A percentile compares a stretch with the other conserved stretches of the same genome.
Conservation (phyloP, 495 filamentous ascomycete species). For the Aspergillus carlsbadensis region DNA sequence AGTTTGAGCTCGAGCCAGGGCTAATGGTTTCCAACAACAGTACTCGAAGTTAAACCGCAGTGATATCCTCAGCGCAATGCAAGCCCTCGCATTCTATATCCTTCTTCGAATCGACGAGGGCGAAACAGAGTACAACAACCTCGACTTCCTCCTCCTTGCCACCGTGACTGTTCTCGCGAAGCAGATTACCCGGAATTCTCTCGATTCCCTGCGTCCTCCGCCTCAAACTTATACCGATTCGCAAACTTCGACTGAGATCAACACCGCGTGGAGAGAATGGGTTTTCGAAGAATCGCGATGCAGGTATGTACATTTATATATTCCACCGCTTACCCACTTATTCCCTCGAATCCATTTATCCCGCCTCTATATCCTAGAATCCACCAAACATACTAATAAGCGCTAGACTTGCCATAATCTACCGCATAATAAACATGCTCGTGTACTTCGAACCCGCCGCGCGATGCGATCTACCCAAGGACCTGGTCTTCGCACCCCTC, state of each 20-base stretch:
- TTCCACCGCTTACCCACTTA: neutral
- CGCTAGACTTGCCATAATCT: constrained; percentile 41
- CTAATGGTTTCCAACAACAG: constrained; percentile 13
- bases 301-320: too few relatives aligned
- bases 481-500: constrained; percentile 43
- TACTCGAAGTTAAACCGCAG: constrained; percentile 30
- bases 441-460: constrained; percentile 44
- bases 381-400: too few relatives aligned
- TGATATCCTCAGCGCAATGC: constrained; percentile 43
- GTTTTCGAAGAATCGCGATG: constrained; percentile 36
- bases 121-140: constrained; percentile 36
- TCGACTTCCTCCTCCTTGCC: constrained; percentile 33
- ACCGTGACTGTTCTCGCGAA: constrained; percentile 26
- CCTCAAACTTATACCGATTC: too few relatives aligned
- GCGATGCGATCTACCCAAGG: constrained; percentile 36
- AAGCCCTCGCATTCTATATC: constrained; percentile 43
- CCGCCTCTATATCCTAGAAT: too few relatives aligned
- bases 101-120: constrained; percentile 43
- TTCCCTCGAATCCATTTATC: too few relatives aligned
- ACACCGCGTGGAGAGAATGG: constrained; percentile 25
- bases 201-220: too few relatives aligned
- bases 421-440: constrained; percentile 43
- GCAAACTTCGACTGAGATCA: neutral
- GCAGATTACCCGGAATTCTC: neutral
- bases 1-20: too few relatives aligned